Percentiles rank a stretch among this genome's conserved stretches.
phyloP scores from a whole-genome alignment of 805 yeast genomes.

The Ogataea parapolymorpha region DNA sequence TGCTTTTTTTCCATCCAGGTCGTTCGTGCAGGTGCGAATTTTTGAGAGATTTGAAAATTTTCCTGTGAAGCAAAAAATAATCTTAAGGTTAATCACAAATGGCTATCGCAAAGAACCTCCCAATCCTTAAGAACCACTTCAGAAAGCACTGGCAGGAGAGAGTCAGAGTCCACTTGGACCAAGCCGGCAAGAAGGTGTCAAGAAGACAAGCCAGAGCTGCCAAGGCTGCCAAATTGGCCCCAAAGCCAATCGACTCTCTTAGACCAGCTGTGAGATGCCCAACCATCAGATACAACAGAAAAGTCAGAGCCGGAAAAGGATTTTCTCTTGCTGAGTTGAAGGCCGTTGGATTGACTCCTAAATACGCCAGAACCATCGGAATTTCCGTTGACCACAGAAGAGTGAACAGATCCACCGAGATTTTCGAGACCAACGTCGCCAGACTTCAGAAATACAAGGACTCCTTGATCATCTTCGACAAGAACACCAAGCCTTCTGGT shows the following conservation, averaged over 20 bases:
- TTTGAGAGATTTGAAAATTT: constrained; percentile 9
- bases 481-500: constrained; percentile 70
- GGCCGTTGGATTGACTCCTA: constrained; percentile 92
- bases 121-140: constrained; percentile 99
- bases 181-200: constrained; percentile 98
- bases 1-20: constrained; percentile 4
- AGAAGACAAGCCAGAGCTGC: constrained; percentile 93
- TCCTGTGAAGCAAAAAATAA: constrained; percentile 6
- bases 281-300: constrained; percentile 98
- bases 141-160: constrained; percentile 99
- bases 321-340: constrained; percentile 96
- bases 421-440: constrained; percentile 89
- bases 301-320: constrained; percentile 99
- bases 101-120: constrained; percentile 99
- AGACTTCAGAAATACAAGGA: constrained; percentile 96
- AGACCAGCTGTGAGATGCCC: constrained; percentile 99
- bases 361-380: constrained; percentile 98
- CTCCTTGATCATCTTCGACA: constrained; percentile 94
- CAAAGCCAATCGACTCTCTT: constrained; percentile 94
- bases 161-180: constrained; percentile 99
- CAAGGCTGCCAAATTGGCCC: constrained; percentile 94
- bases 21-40: constrained; percentile 5
- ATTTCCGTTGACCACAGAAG: constrained; percentile 99
- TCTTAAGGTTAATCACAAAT: constrained; percentile 10
- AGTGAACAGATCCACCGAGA: constrained; percentile 96